A percentile compares a stretch with the other conserved stretches of the same genome.
These are phyloP conservation scores for Sarcocystis neurona DNA, from an alignment of 169 alveolate species.

Conservation along the genomic window DNA sequence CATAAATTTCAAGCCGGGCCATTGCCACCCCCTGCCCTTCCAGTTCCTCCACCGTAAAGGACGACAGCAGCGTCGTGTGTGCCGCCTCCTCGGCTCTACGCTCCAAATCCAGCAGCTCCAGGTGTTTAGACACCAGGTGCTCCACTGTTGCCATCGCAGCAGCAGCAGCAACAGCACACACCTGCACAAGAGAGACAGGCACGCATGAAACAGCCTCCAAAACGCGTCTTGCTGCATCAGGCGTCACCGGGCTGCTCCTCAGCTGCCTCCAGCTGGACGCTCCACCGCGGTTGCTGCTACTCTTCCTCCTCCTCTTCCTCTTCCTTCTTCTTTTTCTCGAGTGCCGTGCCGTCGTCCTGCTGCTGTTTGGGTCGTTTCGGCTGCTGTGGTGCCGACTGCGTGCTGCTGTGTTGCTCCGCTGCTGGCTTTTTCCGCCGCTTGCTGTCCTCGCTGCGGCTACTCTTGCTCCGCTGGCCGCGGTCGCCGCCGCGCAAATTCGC, in stretches of 20 bases:
- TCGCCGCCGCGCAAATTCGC: no score
- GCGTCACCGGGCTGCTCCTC: no score
- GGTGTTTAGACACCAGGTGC: constrained; percentile 5
- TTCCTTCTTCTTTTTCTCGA: not conserved
- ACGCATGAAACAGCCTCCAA: not conserved
- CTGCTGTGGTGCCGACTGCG: no score
- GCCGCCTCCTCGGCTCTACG: constrained; percentile 32
- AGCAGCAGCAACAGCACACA: not conserved
- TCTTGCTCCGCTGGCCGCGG: no score
- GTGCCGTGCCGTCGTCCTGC: not conserved
- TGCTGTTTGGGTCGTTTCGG: no score
- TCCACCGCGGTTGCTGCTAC: not conserved
- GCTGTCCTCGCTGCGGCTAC: no score
- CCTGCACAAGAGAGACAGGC: not conserved
- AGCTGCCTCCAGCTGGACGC: not conserved
- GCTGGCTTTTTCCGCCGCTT: no score
- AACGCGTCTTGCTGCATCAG: no score
- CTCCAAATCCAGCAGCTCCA: constrained; percentile 25
- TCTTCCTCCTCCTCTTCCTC: not conserved
- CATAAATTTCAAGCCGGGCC: constrained; percentile 25
- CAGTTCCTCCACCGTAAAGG: constrained; percentile 10
- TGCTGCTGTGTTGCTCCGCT: no score
- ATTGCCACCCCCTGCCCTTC: constrained; percentile 28
- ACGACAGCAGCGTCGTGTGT: not conserved
- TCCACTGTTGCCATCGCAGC: constrained; percentile 17